A percentile compares a stretch with the other conserved stretches of the same genome.
These are phyloP conservation scores for Thelonectria blattea DNA, from an alignment of 2,329 filamentous ascomycete genomes.

Conservation along the genomic window DNA sequence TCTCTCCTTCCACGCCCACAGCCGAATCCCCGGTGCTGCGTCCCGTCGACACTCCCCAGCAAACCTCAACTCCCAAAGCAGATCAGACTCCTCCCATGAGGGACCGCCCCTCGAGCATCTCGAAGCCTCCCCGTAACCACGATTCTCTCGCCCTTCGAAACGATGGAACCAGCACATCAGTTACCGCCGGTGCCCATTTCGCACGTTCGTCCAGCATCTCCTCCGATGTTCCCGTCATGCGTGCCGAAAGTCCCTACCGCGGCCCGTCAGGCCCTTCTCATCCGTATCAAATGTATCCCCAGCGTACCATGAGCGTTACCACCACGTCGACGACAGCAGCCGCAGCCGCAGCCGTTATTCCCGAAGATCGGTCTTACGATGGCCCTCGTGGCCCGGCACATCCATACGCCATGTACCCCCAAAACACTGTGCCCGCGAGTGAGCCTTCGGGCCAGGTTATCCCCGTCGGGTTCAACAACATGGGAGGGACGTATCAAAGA, in stretches of 20 bases:
- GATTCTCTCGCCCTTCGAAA: slow-evolving; percentile 60
- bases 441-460: slow-evolving; percentile 58
- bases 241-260: slow-evolving; percentile 68
- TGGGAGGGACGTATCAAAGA: slow-evolving; percentile 70
- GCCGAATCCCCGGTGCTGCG: slow-evolving; percentile 19
- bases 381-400: slow-evolving; percentile 75
- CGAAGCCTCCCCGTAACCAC: slow-evolving; percentile 56
- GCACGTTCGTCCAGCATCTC: slow-evolving; percentile 42
- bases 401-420: slow-evolving; percentile 85
- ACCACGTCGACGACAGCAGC: slow-evolving; percentile 74
- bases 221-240: slow-evolving; percentile 47
- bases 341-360: slow-evolving; percentile 58
- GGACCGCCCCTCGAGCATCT: slow-evolving; percentile 59
- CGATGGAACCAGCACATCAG: slow-evolving; percentile 50
- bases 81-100: slow-evolving; percentile 32
- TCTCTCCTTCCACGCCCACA: slow-evolving; percentile 9
- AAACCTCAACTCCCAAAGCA: slow-evolving; percentile 26
- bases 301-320: slow-evolving; percentile 72
- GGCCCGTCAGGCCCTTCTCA: slow-evolving; percentile 78
- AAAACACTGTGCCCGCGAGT: slow-evolving; percentile 66
- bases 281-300: slow-evolving; percentile 84
- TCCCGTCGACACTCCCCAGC: slow-evolving; percentile 14
- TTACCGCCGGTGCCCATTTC: slow-evolving; percentile 23
- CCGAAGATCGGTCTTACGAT: slow-evolving; percentile 54
- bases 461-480: slow-evolving; percentile 77